A percentile compares a stretch with the other conserved stretches of the same genome.
These are phyloP conservation scores for Ganoderma lucidum DNA, from an alignment of 1,284 basidiomycete genomes.

Conservation along the genomic window DNA sequence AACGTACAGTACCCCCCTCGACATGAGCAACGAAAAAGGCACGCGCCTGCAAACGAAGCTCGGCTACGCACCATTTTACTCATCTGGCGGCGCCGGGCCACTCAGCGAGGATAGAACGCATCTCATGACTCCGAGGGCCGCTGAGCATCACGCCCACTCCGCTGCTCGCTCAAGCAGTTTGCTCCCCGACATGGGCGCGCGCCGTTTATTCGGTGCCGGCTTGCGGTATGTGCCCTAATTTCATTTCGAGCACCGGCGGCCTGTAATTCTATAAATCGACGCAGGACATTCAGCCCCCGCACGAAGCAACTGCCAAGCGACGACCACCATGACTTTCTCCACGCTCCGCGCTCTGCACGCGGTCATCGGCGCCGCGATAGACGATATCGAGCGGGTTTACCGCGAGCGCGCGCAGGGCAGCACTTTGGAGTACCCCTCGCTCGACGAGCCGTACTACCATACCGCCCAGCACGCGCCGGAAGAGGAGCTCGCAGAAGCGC, in stretches of 20 bases:
- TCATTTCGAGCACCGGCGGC: background rate
- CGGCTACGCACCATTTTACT: no score
- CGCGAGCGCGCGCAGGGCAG: slow-evolving; percentile 23
- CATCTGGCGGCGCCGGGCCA: no score
- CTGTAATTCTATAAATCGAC: background rate
- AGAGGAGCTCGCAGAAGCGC: slow-evolving; percentile 49
- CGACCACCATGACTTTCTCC: slow-evolving; percentile 57
- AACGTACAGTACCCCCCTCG: no score
- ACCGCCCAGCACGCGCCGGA: slow-evolving; percentile 38
- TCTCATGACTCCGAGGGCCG: no score
- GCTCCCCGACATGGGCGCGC: background rate
- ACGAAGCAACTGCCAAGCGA: background rate
- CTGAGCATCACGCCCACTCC: no score
- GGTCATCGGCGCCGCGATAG: slow-evolving; percentile 69
- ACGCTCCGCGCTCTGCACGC: slow-evolving; percentile 69
- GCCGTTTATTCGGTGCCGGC: background rate
- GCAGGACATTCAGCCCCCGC: background rate
- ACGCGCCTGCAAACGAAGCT: no score
- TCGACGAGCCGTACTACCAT: slow-evolving; percentile 58
- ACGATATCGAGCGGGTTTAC: slow-evolving; percentile 73
- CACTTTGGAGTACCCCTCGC: slow-evolving; percentile 62
- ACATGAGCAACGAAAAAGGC: no score
- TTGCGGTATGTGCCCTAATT: background rate
- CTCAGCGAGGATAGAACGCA: no score
- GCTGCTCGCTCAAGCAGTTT: no score